Conservation (phyloP, 2,329 filamentous ascomycete genomes). For the Scopulariopsis brevicaulis region DNA sequence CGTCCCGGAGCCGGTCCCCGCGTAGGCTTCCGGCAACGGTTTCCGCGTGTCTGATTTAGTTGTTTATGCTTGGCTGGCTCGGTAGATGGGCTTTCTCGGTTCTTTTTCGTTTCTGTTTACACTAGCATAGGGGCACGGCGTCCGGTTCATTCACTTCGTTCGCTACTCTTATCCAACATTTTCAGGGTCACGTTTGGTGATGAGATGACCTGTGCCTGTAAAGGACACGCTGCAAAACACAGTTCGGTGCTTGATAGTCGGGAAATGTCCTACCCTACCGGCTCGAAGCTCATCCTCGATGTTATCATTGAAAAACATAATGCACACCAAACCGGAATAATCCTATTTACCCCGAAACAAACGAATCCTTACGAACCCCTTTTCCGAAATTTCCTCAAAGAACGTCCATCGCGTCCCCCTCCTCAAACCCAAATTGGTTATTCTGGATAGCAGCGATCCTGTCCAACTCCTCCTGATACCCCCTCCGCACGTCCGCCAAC, state of each 20-base stretch:
- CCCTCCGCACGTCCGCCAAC: conserved; percentile 72
- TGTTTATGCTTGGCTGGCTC: neutral
- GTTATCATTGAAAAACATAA: neutral
- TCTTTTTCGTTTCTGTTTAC: neutral
- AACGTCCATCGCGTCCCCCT: conserved; percentile 42
- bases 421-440: conserved; percentile 72
- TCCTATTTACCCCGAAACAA: neutral
- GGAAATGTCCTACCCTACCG: neutral
- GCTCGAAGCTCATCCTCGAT: neutral
- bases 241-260: neutral
- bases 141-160: conserved; percentile 2
- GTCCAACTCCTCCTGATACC: conserved; percentile 86
- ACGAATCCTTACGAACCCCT: conserved; percentile 4
- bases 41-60: neutral
- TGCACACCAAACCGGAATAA: neutral
- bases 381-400: conserved; percentile 15
- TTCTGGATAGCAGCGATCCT: conserved; percentile 78
- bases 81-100: neutral
- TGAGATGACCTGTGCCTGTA: neutral
- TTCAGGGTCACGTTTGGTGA: neutral
- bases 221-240: neutral
- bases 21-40: conserved; percentile 2
- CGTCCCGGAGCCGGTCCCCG: conserved; percentile 16
- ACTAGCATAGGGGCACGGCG: conserved; percentile 5
- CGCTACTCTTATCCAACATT: neutral